Evolutionary conservation across 2,329 filamentous ascomycete species (phyloP).

Genomic region (Fusarium sterilihyphosum): DNA sequence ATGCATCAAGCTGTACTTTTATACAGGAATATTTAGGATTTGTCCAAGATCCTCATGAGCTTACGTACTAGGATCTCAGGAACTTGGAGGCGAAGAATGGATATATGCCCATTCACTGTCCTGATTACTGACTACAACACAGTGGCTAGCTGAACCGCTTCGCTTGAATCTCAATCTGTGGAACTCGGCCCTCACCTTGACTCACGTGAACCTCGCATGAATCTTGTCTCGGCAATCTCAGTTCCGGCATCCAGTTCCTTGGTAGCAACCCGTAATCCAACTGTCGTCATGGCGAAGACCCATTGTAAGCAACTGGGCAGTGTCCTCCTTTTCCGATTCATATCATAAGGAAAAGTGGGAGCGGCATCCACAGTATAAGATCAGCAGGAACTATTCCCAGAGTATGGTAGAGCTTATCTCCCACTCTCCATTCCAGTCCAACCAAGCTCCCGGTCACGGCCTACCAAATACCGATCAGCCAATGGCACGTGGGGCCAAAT

Average conservation of each 20-base stretch:
- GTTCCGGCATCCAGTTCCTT: background rate
- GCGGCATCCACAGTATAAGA: background rate
- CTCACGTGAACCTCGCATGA: background rate
- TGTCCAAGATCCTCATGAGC: rapidly evolving
- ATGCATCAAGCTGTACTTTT: background rate
- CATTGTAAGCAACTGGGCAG: background rate
- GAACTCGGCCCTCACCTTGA: background rate
- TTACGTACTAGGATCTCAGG: rapidly evolving
- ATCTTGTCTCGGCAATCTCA: background rate
- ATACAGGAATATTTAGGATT: no score
- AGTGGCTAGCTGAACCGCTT: background rate
- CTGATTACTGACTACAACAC: background rate
- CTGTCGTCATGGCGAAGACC: background rate
- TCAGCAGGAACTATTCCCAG: background rate
- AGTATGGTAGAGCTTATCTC: slow-evolving; percentile 14
- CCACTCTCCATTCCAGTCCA: background rate
- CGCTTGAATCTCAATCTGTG: background rate
- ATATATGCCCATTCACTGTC: rapidly evolving
- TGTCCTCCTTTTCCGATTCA: background rate
- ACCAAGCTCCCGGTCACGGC: background rate
- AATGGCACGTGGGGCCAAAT: background rate
- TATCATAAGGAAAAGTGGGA: background rate
- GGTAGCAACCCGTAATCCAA: background rate
- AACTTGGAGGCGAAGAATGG: background rate
- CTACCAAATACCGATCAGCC: background rate